phyloP scores from a whole-genome alignment of 345 rosid species.

The Firmiana major region DNA sequence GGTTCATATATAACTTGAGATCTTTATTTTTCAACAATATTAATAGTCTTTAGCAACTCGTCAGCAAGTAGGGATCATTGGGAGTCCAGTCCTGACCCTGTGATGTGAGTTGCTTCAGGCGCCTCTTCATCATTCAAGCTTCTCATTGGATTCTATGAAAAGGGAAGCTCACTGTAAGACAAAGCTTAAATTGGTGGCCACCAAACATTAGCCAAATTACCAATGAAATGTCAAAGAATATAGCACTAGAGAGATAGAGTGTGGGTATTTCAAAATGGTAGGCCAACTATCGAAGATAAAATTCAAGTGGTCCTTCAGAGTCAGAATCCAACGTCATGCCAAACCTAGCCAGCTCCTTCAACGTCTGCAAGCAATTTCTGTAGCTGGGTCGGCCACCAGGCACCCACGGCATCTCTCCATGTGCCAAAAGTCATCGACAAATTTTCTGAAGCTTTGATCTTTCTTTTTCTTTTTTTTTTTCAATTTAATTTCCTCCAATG shows the following conservation, averaged over 20 bases:
- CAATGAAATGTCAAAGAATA: background rate
- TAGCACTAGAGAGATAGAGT: background rate
- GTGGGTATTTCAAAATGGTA: conserved; percentile 1
- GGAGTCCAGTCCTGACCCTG: background rate
- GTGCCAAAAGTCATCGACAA: conserved; percentile 4
- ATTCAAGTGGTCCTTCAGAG: background rate
- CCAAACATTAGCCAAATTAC: background rate
- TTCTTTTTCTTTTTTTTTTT: background rate
- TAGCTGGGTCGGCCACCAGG: background rate
- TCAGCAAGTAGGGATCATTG: background rate
- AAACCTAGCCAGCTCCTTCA: background rate
- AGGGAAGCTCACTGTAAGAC: background rate
- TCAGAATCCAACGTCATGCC: background rate
- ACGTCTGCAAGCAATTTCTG: background rate
- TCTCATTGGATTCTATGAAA: conserved; percentile 8
- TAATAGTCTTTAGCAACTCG: background rate
- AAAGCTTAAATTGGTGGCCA: conserved; percentile 4
- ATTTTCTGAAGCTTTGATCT: background rate
- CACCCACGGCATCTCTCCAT: background rate
- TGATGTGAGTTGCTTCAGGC: background rate
- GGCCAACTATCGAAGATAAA: conserved; percentile 3
- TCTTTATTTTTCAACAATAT: background rate
- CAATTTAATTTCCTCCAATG: background rate
- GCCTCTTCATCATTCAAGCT: background rate
- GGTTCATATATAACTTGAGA: background rate